Conservation (phyloP, 768 basidiomycete genomes). For the Mrakia frigida region DNA sequence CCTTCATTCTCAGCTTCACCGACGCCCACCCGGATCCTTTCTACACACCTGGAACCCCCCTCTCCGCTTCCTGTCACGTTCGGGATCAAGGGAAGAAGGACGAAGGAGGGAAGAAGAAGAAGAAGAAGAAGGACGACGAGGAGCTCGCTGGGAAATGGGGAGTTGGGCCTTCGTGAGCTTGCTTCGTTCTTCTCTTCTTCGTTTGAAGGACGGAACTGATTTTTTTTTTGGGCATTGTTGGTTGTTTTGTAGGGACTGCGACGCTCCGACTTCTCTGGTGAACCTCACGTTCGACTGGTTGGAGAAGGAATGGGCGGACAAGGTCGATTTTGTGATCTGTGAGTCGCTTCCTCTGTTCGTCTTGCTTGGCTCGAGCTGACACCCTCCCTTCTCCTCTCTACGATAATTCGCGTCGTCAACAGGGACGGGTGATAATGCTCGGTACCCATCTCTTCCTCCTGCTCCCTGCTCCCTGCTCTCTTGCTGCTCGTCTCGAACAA, state of each 20-base stretch:
- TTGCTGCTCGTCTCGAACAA: too few relatives aligned
- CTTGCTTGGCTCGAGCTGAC: conserved; percentile 39
- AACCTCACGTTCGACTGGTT: conserved; percentile 77
- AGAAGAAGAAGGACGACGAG: conserved; percentile 51
- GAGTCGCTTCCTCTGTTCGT: neutral
- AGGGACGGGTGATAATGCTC: conserved; percentile 49
- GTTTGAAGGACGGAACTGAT: conserved; percentile 42
- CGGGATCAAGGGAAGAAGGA: neutral
- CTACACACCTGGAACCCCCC: conserved; percentile 54
- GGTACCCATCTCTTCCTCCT: conserved; percentile 33
- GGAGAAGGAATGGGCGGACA: conserved; percentile 68
- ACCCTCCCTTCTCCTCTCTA: conserved; percentile 36
- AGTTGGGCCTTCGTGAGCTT: conserved; percentile 59
- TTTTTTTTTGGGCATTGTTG: too few relatives aligned
- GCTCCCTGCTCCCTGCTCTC: too few relatives aligned
- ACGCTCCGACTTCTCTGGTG: conserved; percentile 71
- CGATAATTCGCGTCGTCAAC: neutral
- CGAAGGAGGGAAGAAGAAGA: conserved; percentile 38
- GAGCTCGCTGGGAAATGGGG: conserved; percentile 60
- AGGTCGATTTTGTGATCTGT: conserved; percentile 87
- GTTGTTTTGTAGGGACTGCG: conserved; percentile 60
- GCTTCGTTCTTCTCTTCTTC: neutral
- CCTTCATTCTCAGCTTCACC: conserved; percentile 50
- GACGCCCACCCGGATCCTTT: conserved; percentile 77
- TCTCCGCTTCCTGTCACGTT: conserved; percentile 61